Evolutionary conservation across 192 early-diverging fungal species (phyloP), one percentile per base, ranked within the genome.

Genomic region (Mortierella antarctica): DNA sequence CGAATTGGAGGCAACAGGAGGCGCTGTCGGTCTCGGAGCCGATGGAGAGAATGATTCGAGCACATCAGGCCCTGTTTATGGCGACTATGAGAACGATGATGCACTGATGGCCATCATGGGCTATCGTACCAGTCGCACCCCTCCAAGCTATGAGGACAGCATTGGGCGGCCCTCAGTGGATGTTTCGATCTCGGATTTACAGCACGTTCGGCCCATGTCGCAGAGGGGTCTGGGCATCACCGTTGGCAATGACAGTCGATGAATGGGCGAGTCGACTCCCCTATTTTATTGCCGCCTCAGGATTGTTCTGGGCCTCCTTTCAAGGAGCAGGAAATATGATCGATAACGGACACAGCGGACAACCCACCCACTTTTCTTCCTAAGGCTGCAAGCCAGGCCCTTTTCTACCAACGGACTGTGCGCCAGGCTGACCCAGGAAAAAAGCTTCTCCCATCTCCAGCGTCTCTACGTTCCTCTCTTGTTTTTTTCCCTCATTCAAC

Each of bases 41-140:
- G 59, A 42, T 17, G 58, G 17, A 7, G 57, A 18, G 6, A 57
- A 50, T 45, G 74, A 76, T 40, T 66, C 59, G n/a, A 57, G 69
- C 20, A 17, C 59, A 4, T 10, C 52, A 1, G 67, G 74, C 5
- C 77, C 70, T 11, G 57, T 80, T 49, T 80, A 80, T 62, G 77
- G 77, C 40, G 77, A 71, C 42, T 80, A 80, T 57, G 77, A 72
- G 53, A 59, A 72, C 15, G 77, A 80, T 15, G 77, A 80, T 48
- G 77, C 77, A 17, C 63, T 80, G 0, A 80, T 80, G 77, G 65
- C 77, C 23, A 67, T 80, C 42, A 72, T 80, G 77, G 77, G 77
- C 20, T 72, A 67, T 50, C 77, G 70, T 21, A 70, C 70, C 7
- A 80, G 67, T 65, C 70, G 77, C 31, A 80, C 77, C 15, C 77